phyloP scores from a whole-genome alignment of 1,284 basidiomycete genomes.

The Cronartium ribicola region DNA sequence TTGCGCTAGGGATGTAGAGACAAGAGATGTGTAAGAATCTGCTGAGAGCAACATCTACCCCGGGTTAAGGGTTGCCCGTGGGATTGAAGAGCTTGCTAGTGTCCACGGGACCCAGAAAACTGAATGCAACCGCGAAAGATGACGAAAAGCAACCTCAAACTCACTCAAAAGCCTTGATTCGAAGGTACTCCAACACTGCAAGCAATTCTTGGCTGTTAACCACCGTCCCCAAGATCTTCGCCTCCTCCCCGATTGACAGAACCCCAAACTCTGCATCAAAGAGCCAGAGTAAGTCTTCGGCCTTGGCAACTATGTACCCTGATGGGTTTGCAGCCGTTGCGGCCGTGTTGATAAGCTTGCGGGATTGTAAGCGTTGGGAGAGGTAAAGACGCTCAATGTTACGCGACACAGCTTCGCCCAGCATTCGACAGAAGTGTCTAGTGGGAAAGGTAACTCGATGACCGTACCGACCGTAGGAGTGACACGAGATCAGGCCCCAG shows the following conservation, averaged over 20 bases:
- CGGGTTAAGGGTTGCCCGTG: not conserved
- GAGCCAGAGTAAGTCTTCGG: constrained; percentile 72
- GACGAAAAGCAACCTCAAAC: constrained; percentile 46
- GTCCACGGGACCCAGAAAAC: too few species aligned
- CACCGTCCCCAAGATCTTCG: constrained; percentile 75
- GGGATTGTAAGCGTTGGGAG: constrained; percentile 68
- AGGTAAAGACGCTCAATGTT: constrained; percentile 80
- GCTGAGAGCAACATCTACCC: not conserved
- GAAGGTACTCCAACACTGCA: constrained; percentile 77
- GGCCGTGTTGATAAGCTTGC: constrained; percentile 76
- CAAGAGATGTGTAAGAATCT: not conserved
- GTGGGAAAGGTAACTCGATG: constrained; percentile 49
- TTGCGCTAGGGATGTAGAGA: constrained; percentile 49
- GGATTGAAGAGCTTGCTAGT: too few species aligned
- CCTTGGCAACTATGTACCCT: constrained; percentile 80
- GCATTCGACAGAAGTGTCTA: constrained; percentile 57
- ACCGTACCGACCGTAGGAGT: constrained; percentile 71
- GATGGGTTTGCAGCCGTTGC: constrained; percentile 68
- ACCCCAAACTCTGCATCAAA: constrained; percentile 83
- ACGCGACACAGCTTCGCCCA: constrained; percentile 75
- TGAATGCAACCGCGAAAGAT: too few species aligned
- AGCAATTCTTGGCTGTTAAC: constrained; percentile 79
- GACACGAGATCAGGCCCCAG: constrained; percentile 80
- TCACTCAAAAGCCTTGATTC: constrained; percentile 68
- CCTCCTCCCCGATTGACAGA: constrained; percentile 76